Base-by-base conservation (phyloP, 768 basidiomycete genomes). In the Chiua virens region DNA sequence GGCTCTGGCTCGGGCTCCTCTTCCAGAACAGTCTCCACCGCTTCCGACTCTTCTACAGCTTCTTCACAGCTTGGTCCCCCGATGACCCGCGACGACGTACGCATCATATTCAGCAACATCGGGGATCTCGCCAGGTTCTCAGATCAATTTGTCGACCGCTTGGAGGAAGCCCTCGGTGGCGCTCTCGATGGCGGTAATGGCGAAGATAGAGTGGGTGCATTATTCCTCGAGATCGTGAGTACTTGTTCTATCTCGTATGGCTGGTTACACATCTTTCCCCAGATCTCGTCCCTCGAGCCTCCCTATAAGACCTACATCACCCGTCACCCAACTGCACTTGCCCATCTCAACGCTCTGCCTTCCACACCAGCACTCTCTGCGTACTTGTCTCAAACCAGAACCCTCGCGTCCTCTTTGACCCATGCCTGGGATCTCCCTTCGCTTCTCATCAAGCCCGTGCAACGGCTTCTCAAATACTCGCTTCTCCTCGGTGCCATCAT, bases 361-460 rank as follows among this genome's bases (percentile, higher is more conserved):
- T 47, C 68, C 61, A 77, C 54, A 30, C 68, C 47, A 4, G 78
- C 84, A 1, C 77, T 95, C 8, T 57, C 69, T 1, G 71, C 77
- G 4, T 94, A 93, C 68, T 76, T 90, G 41, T 67, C 78, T 10
- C 81, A 83, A 32, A 88, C 87, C 17, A 79, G 81, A 52, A 76
- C 73, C 11, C 75, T 87, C 34, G 86, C 89, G 2, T 79, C 84
- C 2, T 79, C 81, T 21, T 77, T 89, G 13, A 89, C 91, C 0
- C 86, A 92, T 61, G 89, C 92, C 3, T 94, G 92, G 87, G 96
- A 99, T 66, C 82, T 99, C 23, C 78, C 91, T 6, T 93, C 92
- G 0, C 80, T 98, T 35, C 86, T 99, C 53, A 98, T 99, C 70
- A 98, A 98, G 70, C 97, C 97, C 30, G 92, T 99, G 4, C 97